These are phyloP conservation scores for Pythium myriotylum DNA, from an alignment of 352 stramenopile species.

Conservation along the genomic window DNA sequence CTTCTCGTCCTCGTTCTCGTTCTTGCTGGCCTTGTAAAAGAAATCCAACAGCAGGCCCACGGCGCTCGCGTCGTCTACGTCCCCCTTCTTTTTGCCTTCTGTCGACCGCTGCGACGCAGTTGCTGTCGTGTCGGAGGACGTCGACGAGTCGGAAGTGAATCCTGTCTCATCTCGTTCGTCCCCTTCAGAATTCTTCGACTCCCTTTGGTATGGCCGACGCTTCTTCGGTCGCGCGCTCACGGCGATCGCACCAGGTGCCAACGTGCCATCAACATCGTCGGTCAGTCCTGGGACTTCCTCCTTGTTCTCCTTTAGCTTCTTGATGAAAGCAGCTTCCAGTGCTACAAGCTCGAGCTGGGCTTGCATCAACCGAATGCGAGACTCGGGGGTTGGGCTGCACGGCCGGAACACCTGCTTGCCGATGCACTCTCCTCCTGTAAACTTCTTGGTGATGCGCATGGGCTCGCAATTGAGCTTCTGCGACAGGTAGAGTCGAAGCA, in stretches of 20 bases:
- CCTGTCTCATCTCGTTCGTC: conserved; percentile 29
- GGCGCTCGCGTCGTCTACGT: conserved; percentile 62
- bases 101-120: conserved; percentile 6
- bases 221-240: conserved; percentile 36
- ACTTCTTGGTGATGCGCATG: conserved; percentile 94
- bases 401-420: conserved; percentile 89
- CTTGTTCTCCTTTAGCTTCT: conserved; percentile 78
- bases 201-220: conserved; percentile 28
- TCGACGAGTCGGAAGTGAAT: conserved; percentile 41
- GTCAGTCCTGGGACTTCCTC: conserved; percentile 59
- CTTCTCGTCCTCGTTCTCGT: conserved; percentile 38
- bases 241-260: conserved; percentile 29
- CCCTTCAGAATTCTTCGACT: conserved; percentile 12
- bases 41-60: conserved; percentile 78
- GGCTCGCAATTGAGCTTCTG: conserved; percentile 92
- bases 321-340: conserved; percentile 77
- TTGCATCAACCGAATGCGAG: conserved; percentile 68
- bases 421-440: conserved; percentile 89
- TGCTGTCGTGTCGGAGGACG: conserved; percentile 21
- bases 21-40: conserved; percentile 81
- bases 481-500: conserved; percentile 90
- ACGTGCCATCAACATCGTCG: conserved; percentile 48
- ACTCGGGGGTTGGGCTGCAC: conserved; percentile 66
- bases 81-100: conserved; percentile 26
- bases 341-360: conserved; percentile 72